Evolutionary conservation across 2,329 filamentous ascomycete species (phyloP).

Genomic region (Tolypocladium inflatum): DNA sequence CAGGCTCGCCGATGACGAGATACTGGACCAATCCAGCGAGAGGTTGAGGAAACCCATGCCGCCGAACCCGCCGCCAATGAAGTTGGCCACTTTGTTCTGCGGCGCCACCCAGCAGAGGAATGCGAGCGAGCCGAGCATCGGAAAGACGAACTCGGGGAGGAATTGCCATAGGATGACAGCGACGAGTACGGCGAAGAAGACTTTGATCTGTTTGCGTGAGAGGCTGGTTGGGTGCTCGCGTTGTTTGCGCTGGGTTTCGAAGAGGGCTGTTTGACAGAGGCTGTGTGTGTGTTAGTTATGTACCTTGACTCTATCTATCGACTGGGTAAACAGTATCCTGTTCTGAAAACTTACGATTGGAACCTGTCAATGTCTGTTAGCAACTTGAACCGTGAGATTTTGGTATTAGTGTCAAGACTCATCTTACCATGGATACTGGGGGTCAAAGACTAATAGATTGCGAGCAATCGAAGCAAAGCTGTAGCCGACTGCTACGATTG

Average conservation of each 20-base stretch:
- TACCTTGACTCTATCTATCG: not conserved
- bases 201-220: constrained; percentile 42
- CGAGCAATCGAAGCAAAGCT: constrained; percentile 48
- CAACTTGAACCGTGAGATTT: not conserved
- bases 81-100: constrained; percentile 46
- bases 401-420: not conserved
- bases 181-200: constrained; percentile 45
- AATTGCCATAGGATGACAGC: constrained; percentile 53
- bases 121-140: constrained; percentile 48
- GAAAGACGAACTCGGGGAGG: constrained; percentile 50
- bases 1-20: constrained; percentile 40
- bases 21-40: constrained; percentile 51
- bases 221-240: constrained; percentile 37
- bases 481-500: constrained; percentile 47
- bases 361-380: constrained; percentile 14
- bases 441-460: constrained; percentile 48
- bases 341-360: constrained; percentile 24
- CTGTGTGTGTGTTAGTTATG: constrained; percentile 7
- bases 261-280: constrained; percentile 45
- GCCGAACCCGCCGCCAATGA: constrained; percentile 50
- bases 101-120: constrained; percentile 57
- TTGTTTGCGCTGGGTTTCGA: constrained; percentile 46
- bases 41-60: constrained; percentile 54
- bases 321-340: not conserved
- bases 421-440: constrained; percentile 22